phyloP scores from a whole-genome alignment of 2,329 filamentous ascomycete genomes.

The Penicillium verrucosum region DNA sequence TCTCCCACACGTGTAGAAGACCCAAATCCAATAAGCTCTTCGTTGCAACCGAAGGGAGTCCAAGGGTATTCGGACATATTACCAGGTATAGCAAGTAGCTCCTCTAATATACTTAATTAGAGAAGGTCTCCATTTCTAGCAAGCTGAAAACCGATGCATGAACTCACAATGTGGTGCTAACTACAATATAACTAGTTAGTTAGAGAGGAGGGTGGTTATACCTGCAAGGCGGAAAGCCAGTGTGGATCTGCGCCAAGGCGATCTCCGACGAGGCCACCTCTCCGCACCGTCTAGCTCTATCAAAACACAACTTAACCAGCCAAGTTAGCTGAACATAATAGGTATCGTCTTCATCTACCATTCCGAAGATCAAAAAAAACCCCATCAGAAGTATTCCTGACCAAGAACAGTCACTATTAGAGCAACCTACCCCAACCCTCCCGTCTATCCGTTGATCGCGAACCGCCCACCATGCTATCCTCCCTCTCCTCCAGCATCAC shows the following conservation, averaged over 20 bases:
- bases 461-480: constrained; percentile 60
- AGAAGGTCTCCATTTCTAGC: background rate
- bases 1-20: background rate
- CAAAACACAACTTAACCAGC: constrained; percentile 4
- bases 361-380: background rate
- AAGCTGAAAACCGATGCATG: background rate
- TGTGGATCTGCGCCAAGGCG: constrained; percentile 9
- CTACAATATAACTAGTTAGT: too few relatives aligned
- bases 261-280: constrained; percentile 20
- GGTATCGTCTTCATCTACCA: background rate
- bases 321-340: background rate
- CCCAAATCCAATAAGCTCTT: background rate
- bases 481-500: constrained; percentile 54
- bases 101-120: background rate
- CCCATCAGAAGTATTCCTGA: background rate
- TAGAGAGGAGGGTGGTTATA: background rate
- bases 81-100: background rate
- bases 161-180: background rate
- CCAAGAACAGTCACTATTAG: background rate
- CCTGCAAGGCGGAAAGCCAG: background rate
- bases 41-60: background rate
- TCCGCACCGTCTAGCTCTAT: constrained; percentile 13
- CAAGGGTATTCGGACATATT: background rate
- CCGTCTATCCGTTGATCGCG: constrained; percentile 1
- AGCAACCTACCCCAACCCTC: constrained; percentile 1